Evolutionary conservation across 148 eudicot genomes (phyloP), one percentile per base, ranked within the genome.

Genomic region (Rhododendron kiyosumense): DNA sequence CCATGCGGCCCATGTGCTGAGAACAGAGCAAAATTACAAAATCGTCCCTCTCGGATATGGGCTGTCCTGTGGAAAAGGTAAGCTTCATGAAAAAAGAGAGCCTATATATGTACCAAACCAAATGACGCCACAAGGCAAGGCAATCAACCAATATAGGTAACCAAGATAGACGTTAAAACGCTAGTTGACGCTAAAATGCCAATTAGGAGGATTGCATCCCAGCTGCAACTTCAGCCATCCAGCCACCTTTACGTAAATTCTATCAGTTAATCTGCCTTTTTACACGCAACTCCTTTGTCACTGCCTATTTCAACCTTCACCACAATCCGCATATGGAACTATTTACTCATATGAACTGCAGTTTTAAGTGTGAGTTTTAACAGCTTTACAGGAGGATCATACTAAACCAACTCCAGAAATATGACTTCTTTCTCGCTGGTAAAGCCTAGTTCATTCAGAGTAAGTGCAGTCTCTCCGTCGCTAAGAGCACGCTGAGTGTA

Each of bases 391-490:
- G 17, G 54, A 65, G 67, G 28, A 30, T 81, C 36, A 59, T 59
- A 65, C 32, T 92, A 93, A 81, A 94, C 91, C 87, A 89, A 87
- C 95, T 96, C 99, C 84, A 96, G 87, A 88, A 92, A 96, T 85
- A 96, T 87, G 45, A 98, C 99, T 89, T 96, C 99, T 84, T 95
- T 97, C 84, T 94, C 95, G 92, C 98, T 94, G 82, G 94, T 92
- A 84, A 95, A 89, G 49, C 99, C 98, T 85, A 94, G 90, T 87
- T 96, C 99, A 49, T 84, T 91, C 76, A 96, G 85, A 67, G 93
- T 92, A 20, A 86, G 75, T 54, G 84, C 78, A 85, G 94, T 89
- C 87, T 95, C 99, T 82, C 90, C 95, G 82, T 84, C 92, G 74
- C 98, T 88, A 85, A 95, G 95, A 78, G 99, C 93, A 57, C 88